Evolutionary conservation across 495 filamentous ascomycete species (phyloP), one percentile per base, ranked within the genome.

Genomic region (Aspergillus incahuasiensis): DNA sequence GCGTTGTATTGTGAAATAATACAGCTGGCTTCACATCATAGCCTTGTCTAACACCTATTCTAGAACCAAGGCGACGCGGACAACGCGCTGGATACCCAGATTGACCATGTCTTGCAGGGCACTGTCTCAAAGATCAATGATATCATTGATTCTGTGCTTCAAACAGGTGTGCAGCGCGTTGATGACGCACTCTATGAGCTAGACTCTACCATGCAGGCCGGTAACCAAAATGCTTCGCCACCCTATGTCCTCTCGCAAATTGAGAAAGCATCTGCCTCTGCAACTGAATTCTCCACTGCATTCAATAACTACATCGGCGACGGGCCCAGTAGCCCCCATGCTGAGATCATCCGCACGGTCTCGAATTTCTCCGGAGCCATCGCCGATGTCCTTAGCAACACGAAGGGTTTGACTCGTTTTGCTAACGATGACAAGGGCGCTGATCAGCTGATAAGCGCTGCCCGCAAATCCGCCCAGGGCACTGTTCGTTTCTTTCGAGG

Each of bases 261-360:
- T 47, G 94, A 98, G 68, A 98, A 97, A 74, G 94, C 94, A 0
- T 90, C 89, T n/a, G 82, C 90, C 13, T 95, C 84, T 53, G 90
- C 92, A 4, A 97, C 89, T 50, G 94, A 97, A 63, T 98, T 98
- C 67, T 92, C 92, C 0, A 97, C 92, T 3, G 85, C 94, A 0
- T 97, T 97, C 80, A 97, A 96, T 76, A 91, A 92, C 67, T 97
- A 91, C 71, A 95, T 98, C 58, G 92, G 91, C 15, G 94, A 98
- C 71, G 94, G 94, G 0, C 94, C 94, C 4, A 95, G 91, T 75
- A 91, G 89, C 73, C 87, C 85, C 9, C 90, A 96, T 65, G 82
- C 88, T 3, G 90, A 94, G 58, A 87, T 97, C 53, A 97, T 97
- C 71, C 91, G 92, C 61, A 94, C 90, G 1, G 84, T 95, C 52